These are phyloP conservation scores for Alternaria postmessia DNA, from an alignment of 2,329 filamentous ascomycete species.

Conservation along the genomic window DNA sequence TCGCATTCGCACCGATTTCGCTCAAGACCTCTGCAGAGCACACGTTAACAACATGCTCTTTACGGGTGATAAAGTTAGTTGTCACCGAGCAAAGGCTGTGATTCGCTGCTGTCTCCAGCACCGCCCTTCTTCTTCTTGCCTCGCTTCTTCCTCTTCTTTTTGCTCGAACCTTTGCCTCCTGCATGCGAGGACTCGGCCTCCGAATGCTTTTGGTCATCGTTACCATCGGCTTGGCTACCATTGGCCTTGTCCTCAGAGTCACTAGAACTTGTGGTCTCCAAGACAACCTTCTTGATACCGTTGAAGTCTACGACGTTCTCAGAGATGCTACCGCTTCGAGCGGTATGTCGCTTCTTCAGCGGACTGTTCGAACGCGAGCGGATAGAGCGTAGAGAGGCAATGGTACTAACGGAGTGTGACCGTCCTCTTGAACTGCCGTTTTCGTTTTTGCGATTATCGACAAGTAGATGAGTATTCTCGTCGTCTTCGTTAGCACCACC, in stretches of 20 bases:
- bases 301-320: constrained; percentile 79
- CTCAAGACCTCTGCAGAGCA: constrained; percentile 8
- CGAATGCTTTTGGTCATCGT: constrained; percentile 30
- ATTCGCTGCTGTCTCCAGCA: constrained; percentile 37
- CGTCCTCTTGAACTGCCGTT: constrained; percentile 14
- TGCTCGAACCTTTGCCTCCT: constrained; percentile 33
- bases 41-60: constrained; percentile 4
- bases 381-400: constrained; percentile 42
- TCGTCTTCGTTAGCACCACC: constrained; percentile 22
- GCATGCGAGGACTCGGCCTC: constrained; percentile 33
- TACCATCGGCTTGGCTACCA: constrained; percentile 29
- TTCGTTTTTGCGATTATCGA: constrained; percentile 24
- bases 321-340: constrained; percentile 78
- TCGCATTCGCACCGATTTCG: constrained; percentile 9
- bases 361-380: constrained; percentile 35
- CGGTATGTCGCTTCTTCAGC: constrained; percentile 56
- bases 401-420: constrained; percentile 42
- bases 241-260: constrained; percentile 47
- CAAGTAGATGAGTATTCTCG: constrained; percentile 25
- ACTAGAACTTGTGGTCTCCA: constrained; percentile 71
- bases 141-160: constrained; percentile 50
- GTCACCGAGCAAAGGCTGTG: constrained; percentile 42
- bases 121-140: constrained; percentile 50
- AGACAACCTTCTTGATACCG: constrained; percentile 77
- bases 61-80: neutral